phyloP scores from a whole-genome alignment of 495 filamentous ascomycete species.

The Tuber indicum region DNA sequence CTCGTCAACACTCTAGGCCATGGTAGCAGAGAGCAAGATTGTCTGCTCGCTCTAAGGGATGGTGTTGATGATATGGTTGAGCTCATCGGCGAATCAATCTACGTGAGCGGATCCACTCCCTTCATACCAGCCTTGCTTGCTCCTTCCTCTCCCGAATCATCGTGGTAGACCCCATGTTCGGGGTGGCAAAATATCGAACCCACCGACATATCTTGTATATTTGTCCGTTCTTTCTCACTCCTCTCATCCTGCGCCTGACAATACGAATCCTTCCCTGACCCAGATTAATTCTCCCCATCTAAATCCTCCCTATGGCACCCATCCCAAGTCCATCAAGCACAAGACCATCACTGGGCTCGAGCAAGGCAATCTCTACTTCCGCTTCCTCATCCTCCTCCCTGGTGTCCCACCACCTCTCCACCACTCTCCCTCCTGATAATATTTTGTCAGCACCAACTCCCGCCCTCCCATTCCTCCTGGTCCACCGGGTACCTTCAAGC shows the following conservation, averaged over 20 bases:
- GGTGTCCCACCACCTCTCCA: conserved; percentile 43
- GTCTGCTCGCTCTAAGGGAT: conserved; percentile 93
- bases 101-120: conserved; percentile 52
- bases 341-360: conserved; percentile 64
- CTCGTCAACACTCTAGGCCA: conserved; percentile 91
- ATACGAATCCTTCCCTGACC: conserved; percentile 43
- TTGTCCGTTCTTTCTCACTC: conserved; percentile 46
- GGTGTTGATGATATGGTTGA: conserved; percentile 91
- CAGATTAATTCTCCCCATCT: conserved; percentile 42
- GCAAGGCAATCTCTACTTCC: conserved; percentile 30
- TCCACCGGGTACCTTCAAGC: conserved; percentile 53
- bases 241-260: conserved; percentile 45
- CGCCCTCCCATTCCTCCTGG: conserved; percentile 54
- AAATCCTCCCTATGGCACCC: conserved; percentile 53
- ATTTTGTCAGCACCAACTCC: conserved; percentile 80
- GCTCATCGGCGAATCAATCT: conserved; percentile 92
- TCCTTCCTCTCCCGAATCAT: conserved; percentile 63
- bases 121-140: conserved; percentile 46
- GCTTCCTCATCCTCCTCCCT: too few relatives aligned
- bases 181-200: conserved; percentile 78
- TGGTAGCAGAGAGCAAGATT: conserved; percentile 98
- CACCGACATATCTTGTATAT: conserved; percentile 70
- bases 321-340: conserved; percentile 84
- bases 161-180: conserved; percentile 57
- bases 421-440: conserved; percentile 67